Percentiles rank a stretch among this genome's conserved stretches.
Conservation (phyloP, 768 basidiomycete species). For the Hypsizygus marmoreus region DNA sequence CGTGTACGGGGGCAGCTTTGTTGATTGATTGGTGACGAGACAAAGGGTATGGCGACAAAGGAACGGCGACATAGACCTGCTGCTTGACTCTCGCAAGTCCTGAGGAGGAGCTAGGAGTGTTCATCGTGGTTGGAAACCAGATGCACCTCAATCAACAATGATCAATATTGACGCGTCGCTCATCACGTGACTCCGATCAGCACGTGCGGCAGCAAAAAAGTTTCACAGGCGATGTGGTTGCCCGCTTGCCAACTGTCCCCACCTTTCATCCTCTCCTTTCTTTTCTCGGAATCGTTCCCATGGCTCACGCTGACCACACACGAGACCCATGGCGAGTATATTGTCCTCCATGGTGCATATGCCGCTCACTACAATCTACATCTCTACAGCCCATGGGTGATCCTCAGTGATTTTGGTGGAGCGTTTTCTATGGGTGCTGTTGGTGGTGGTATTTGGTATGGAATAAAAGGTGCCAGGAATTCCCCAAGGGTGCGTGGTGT, state of each 20-base stretch:
- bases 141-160: neutral
- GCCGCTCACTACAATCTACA: neutral
- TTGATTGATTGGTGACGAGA: slow-evolving; percentile 13
- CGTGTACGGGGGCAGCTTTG: slow-evolving; percentile 4
- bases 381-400: slow-evolving; percentile 86
- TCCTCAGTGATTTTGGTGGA: slow-evolving; percentile 97
- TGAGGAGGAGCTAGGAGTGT: slow-evolving; percentile 23
- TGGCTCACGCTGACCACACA: slow-evolving; percentile 92
- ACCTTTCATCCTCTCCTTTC: slow-evolving; percentile 14
- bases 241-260: slow-evolving; percentile 12
- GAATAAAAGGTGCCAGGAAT: slow-evolving; percentile 96
- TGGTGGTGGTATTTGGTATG: slow-evolving; percentile 98
- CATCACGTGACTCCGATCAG: slow-evolving; percentile 30
- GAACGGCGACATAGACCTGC: slow-evolving; percentile 62
- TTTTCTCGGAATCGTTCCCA: slow-evolving; percentile 31
- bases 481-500: slow-evolving; percentile 75
- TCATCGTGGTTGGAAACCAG: slow-evolving; percentile 29
- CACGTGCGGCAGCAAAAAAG: slow-evolving; percentile 35
- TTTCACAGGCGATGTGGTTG: slow-evolving; percentile 24
- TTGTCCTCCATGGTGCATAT: neutral
- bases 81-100: slow-evolving; percentile 34
- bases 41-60: slow-evolving; percentile 44
- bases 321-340: slow-evolving; percentile 81
- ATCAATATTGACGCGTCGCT: slow-evolving; percentile 27
- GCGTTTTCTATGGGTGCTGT: slow-evolving; percentile 98